phyloP scores from a whole-genome alignment of 305 asterid species.

The Stenogyne calaminthoides region DNA sequence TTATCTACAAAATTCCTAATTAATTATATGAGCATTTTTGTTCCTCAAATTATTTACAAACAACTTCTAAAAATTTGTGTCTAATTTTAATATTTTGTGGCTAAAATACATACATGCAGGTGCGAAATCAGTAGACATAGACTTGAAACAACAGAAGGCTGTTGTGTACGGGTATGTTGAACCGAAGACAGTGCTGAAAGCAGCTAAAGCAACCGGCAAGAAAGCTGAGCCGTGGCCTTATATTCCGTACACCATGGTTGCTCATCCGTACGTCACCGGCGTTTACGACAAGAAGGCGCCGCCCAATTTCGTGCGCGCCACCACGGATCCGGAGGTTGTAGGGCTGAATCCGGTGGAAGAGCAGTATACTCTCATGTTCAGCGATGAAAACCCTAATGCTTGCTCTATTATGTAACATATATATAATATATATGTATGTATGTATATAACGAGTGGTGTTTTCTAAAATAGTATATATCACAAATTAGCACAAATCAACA shows the following conservation, averaged over 20 bases:
- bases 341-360: constrained; percentile 45
- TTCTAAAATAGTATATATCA: background rate
- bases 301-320: constrained; percentile 44
- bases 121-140: constrained; percentile 61
- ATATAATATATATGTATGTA: no score
- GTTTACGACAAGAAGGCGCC: constrained; percentile 91
- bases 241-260: constrained; percentile 59
- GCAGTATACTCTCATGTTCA: constrained; percentile 49
- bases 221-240: constrained; percentile 75
- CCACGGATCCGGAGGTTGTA: constrained; percentile 39
- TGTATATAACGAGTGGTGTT: background rate
- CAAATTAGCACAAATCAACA: no score
- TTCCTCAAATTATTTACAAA: no score
- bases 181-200: constrained; percentile 53
- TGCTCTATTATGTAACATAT: constrained; percentile 45
- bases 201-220: constrained; percentile 57
- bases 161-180: constrained; percentile 67
- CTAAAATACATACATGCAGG: constrained; percentile 39
- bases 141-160: constrained; percentile 68
- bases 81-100: no score
- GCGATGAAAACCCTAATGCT: constrained; percentile 50
- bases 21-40: no score
- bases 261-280: constrained; percentile 75
- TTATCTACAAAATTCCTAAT: no score
- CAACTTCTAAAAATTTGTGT: no score